A percentile compares a stretch with the other conserved stretches of the same genome.
phyloP scores from a whole-genome alignment of 192 early-diverging fungal species.

The Tieghemiomyces parasiticus region DNA sequence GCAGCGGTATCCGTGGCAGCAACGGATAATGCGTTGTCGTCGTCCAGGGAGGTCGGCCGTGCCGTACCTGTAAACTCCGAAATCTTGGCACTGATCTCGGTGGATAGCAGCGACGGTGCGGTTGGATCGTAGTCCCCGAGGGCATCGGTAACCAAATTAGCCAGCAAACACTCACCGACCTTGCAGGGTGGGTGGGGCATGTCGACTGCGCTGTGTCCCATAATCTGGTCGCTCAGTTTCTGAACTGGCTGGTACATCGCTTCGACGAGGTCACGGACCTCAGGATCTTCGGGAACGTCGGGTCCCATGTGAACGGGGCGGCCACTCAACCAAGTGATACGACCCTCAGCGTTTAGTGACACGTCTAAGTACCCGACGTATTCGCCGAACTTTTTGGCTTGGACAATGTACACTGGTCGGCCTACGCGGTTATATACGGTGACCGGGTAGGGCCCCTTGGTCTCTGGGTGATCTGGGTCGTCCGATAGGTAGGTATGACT shows the following conservation, averaged over 20 bases:
- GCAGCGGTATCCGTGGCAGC: no score
- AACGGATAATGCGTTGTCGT: no score
- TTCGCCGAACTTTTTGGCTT: conserved; percentile 45
- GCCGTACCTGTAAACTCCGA: no score
- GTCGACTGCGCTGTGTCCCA: conserved; percentile 24
- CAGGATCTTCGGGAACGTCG: conserved; percentile 27
- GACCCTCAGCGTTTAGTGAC: conserved; percentile 35
- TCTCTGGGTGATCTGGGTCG: conserved; percentile 24
- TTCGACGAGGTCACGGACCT: conserved; percentile 22
- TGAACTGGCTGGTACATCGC: conserved; percentile 28
- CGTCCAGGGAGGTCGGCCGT: no score
- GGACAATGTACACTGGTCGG: conserved; percentile 48
- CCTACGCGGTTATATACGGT: conserved; percentile 41
- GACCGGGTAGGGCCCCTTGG: conserved; percentile 52
- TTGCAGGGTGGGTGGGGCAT: conserved; percentile 29
- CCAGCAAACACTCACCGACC: conserved; percentile 37
- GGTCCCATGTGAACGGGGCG: conserved; percentile 38
- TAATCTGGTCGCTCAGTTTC: conserved; percentile 19
- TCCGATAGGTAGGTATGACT: conserved; percentile 52
- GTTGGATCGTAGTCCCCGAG: no score
- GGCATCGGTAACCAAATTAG: conserved; percentile 48
- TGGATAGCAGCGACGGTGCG: conserved; percentile 11
- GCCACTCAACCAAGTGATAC: conserved; percentile 36
- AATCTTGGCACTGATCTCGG: no score
- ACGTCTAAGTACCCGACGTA: conserved; percentile 47